Evolutionary conservation across 1,284 basidiomycete genomes (phyloP).

Genomic region (Neolentinus lepideus): DNA sequence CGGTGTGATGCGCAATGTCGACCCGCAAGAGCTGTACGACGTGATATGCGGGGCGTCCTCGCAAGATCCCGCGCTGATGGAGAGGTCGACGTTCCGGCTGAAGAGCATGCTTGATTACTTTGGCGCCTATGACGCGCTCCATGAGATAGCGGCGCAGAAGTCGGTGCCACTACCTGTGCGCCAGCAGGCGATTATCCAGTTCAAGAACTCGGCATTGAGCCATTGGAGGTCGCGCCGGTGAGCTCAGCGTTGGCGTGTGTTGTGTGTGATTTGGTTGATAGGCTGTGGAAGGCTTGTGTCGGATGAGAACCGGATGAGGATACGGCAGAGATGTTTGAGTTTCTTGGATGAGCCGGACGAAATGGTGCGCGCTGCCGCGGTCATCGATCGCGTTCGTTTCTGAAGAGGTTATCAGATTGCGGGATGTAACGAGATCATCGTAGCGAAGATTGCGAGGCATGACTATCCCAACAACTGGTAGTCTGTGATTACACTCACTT

Average conservation of each 20-base stretch:
- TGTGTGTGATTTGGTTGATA: conserved; percentile 1
- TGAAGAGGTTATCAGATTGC: conserved; percentile 44
- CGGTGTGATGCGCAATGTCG: conserved; percentile 29
- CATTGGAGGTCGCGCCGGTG: conserved; percentile 73
- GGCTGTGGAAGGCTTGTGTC: conserved; percentile 45
- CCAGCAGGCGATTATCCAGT: conserved; percentile 74
- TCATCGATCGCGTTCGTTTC: conserved; percentile 6
- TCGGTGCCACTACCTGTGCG: conserved; percentile 55
- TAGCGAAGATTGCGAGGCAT: conserved; percentile 62
- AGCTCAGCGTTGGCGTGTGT: conserved; percentile 12
- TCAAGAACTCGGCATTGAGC: conserved; percentile 63
- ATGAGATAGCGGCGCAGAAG: conserved; percentile 59
- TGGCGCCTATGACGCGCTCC: conserved; percentile 63
- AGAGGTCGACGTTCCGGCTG: conserved; percentile 52
- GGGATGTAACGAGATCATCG: conserved; percentile 62
- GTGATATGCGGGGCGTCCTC: conserved; percentile 62
- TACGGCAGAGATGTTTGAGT: conserved; percentile 50
- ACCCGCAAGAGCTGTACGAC: conserved; percentile 56
- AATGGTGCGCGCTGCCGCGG: conserved; percentile 32
- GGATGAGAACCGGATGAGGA: conserved; percentile 53
- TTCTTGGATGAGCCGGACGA: conserved; percentile 72
- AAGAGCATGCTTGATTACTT: conserved; percentile 59
- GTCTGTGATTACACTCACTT: neutral
- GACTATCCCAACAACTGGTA: conserved; percentile 70
- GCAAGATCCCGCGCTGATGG: conserved; percentile 54